Percentiles rank a stretch among this genome's conserved stretches.
Evolutionary conservation across 2,329 filamentous ascomycete species (phyloP).

Genomic region (Aspergillus spinulosporus): DNA sequence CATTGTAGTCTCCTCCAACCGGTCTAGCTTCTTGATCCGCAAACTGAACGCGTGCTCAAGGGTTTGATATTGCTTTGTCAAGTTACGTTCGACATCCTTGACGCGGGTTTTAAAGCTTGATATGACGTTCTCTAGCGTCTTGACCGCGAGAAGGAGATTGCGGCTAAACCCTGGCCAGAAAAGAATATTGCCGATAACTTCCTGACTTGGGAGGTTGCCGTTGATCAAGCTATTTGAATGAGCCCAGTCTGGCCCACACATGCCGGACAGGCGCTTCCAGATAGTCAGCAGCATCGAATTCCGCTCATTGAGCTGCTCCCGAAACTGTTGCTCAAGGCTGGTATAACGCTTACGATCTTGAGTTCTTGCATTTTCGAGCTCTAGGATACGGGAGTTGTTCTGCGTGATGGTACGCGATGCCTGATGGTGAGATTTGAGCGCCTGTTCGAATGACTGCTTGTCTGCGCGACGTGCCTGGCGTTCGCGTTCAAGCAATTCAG

Average conservation of each 20-base stretch:
- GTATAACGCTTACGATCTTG: constrained; percentile 76
- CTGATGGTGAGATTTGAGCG: constrained; percentile 83
- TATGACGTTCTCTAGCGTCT: constrained; percentile 79
- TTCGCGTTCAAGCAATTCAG: constrained; percentile 89
- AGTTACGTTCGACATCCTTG: constrained; percentile 79
- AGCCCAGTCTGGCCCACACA: constrained; percentile 91
- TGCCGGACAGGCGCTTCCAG: constrained; percentile 81
- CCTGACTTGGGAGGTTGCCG: constrained; percentile 79
- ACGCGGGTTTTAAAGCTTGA: constrained; percentile 76
- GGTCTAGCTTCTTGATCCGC: constrained; percentile 81
- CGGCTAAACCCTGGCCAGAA: constrained; percentile 77
- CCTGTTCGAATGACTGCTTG: constrained; percentile 82
- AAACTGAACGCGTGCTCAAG: constrained; percentile 78
- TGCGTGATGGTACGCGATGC: constrained; percentile 82
- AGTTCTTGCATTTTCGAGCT: constrained; percentile 77
- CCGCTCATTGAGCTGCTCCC: constrained; percentile 83
- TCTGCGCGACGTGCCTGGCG: constrained; percentile 80
- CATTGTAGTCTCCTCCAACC: constrained; percentile 76
- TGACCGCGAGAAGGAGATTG: constrained; percentile 83
- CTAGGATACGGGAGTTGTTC: constrained; percentile 78
- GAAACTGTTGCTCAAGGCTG: constrained; percentile 74
- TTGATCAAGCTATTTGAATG: constrained; percentile 87
- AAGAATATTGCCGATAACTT: constrained; percentile 81
- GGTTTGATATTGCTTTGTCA: constrained; percentile 87
- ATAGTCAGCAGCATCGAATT: constrained; percentile 84